Evolutionary conservation across 2,329 filamentous ascomycete genomes (phyloP).

Genomic region (Pseudovirgaria hyperparasitica): DNA sequence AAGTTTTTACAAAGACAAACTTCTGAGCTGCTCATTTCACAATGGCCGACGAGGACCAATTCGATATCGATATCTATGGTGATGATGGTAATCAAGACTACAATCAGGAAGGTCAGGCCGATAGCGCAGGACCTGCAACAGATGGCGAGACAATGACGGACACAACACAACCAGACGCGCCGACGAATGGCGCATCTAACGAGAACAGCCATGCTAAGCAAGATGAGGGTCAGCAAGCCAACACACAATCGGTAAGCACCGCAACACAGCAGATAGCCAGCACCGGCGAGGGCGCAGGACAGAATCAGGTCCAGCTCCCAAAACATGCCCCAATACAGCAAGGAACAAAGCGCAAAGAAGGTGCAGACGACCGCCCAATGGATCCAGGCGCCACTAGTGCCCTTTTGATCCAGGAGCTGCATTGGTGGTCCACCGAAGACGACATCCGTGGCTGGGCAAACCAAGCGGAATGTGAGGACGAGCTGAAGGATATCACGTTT

Average conservation of each 20-base stretch:
- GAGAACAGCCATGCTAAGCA: conserved; percentile 6
- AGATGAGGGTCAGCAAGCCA: conserved; percentile 17
- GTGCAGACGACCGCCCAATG: conserved; percentile 37
- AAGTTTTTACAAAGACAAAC: too few relatives aligned
- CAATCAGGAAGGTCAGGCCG: conserved; percentile 4
- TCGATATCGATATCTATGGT: conserved; percentile 60
- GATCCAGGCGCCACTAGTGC: conserved; percentile 55
- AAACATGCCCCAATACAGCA: conserved; percentile 38
- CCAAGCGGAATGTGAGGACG: conserved; percentile 66
- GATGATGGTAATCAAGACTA: conserved; percentile 34
- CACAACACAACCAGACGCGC: too few relatives aligned
- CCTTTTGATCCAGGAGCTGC: conserved; percentile 75
- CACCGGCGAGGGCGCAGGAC: conserved; percentile 26
- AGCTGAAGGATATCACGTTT: conserved; percentile 87
- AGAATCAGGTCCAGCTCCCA: conserved; percentile 21
- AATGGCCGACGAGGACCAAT: conserved; percentile 52
- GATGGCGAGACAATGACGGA: not conserved
- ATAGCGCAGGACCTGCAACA: conserved; percentile 3
- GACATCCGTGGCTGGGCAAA: conserved; percentile 80
- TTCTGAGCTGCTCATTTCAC: conserved; percentile 15
- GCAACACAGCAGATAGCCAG: conserved; percentile 31
- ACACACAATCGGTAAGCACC: conserved; percentile 10
- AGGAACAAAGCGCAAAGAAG: conserved; percentile 50
- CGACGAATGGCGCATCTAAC: too few relatives aligned
- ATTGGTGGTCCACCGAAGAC: conserved; percentile 90